Conservation (phyloP, 177 flowering plant genomes). For the Vitis hybrid region DNA sequence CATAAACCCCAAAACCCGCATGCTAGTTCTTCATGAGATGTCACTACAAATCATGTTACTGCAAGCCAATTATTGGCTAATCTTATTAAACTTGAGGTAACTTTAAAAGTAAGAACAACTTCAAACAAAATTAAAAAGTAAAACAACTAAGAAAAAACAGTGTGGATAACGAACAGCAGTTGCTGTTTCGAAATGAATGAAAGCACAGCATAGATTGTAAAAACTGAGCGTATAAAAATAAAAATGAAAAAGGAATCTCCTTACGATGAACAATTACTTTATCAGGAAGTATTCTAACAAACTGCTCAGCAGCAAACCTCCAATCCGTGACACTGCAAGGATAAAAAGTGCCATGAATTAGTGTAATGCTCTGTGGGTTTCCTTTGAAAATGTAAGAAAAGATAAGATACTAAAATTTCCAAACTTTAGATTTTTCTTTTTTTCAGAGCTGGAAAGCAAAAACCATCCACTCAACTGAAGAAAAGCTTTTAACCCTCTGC, state of each 20-base stretch:
- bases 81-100: no score
- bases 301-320: slow-evolving; percentile 91
- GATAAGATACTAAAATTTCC: neutral
- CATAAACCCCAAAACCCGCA: no score
- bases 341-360: slow-evolving; percentile 5
- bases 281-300: slow-evolving; percentile 72
- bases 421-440: neutral
- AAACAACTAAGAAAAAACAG: no score
- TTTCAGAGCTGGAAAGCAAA: neutral
- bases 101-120: no score
- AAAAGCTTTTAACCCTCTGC: no score
- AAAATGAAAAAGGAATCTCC: slow-evolving; percentile 14
- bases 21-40: no score
- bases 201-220: neutral
- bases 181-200: neutral
- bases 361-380: no score
- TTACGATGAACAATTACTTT: slow-evolving; percentile 94
- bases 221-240: neutral
- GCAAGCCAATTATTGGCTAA: no score
- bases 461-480: no score
- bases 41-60: no score
- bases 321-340: slow-evolving; percentile 78
- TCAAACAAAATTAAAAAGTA: no score
- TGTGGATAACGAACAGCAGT: no score
- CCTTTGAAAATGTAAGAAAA: neutral